Percentiles rank a stretch among this genome's conserved stretches.
These are phyloP conservation scores for Picea mariana DNA, from an alignment of 83 land plant species.

Conservation along the genomic window DNA sequence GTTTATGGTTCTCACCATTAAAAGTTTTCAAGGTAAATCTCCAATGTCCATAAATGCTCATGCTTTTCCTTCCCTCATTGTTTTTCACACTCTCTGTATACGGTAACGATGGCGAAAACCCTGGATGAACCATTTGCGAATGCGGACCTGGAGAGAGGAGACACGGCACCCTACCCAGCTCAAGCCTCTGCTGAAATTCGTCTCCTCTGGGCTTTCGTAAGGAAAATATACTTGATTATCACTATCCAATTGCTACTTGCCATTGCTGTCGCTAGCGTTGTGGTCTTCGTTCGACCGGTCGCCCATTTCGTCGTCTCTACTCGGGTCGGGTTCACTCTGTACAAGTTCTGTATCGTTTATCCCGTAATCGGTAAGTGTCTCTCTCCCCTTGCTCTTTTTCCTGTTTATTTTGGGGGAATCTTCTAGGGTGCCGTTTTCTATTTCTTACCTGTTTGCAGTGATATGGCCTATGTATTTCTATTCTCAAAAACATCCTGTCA, in stretches of 20 bases:
- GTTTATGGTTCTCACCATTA: no score
- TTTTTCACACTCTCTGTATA: no score
- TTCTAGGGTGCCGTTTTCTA: neutral
- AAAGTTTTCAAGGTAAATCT: no score
- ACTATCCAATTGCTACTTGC: constrained; percentile 51
- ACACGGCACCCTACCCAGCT: no score
- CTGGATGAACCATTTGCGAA: no score
- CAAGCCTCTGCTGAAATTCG: no score
- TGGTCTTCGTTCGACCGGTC: constrained; percentile 49
- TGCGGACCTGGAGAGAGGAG: no score
- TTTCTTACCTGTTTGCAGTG: constrained; percentile 16
- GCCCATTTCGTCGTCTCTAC: constrained; percentile 38
- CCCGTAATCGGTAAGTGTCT: constrained; percentile 26
- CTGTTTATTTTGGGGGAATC: constrained; percentile 10
- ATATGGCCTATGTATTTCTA: constrained; percentile 74
- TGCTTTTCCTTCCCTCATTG: no score
- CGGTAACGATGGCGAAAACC: no score
- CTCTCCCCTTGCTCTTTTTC: constrained; percentile 11
- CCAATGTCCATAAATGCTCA: no score
- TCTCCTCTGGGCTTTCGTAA: constrained; percentile 57
- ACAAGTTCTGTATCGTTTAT: constrained; percentile 16
- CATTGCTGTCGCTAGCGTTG: constrained; percentile 42
- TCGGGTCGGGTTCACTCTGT: constrained; percentile 33
- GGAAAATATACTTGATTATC: constrained; percentile 54
- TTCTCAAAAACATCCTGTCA: constrained; percentile 45